Base-by-base conservation (phyloP, 2,329 filamentous ascomycete genomes). In the Geosmithia putterillii region DNA sequence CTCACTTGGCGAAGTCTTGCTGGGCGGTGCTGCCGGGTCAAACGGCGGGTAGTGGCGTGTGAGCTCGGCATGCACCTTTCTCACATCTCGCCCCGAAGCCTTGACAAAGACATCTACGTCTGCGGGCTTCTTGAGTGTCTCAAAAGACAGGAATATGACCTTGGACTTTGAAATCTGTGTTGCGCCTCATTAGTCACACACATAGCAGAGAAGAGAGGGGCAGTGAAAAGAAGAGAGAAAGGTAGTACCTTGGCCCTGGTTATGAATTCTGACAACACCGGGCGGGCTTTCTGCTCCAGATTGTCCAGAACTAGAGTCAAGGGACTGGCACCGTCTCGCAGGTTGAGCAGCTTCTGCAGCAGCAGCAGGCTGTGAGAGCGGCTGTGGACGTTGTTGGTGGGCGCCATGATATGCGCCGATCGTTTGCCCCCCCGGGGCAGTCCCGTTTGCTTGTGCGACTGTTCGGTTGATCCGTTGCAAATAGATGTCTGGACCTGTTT, bases 231-330 rank as follows among this genome's bases (percentile, higher is more conserved):
- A 15, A 39, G 19, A 4, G 35, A 20, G 6, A 7, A n/a, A 8
- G 10, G 35, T n/a, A 39, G 46, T 52, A 84, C 86, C 67, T 82
- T 85, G 44, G 84, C 86, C 52, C 89, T 74, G 40, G 71, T 68
- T 43, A 85, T 76, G 60, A 90, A 86, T 60, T 95, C 88, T 17
- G 68, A 64, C 2, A 90, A 50, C 4, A 95, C 64, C 1, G 81
- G 80, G 23, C 69, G 71, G 7, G 80, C 85, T 21, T 81, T 79
- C 63, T 95, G 88, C 63, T 94, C 87, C 23, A 95, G 69, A 28
- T 74, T 86, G 61, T 96, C 90, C 45, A 95, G 70, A 3, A 95
- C 64, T 21, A 96, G 68, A 0, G 89, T 95, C 54, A 96, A 79
- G 3, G 90, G 90, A 41, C 87, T 94, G 14, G 83, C 79, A 45